These are phyloP conservation scores for Magnolia changhungtana DNA, from an alignment of 164 flowering plant genomes.

Conservation along the genomic window DNA sequence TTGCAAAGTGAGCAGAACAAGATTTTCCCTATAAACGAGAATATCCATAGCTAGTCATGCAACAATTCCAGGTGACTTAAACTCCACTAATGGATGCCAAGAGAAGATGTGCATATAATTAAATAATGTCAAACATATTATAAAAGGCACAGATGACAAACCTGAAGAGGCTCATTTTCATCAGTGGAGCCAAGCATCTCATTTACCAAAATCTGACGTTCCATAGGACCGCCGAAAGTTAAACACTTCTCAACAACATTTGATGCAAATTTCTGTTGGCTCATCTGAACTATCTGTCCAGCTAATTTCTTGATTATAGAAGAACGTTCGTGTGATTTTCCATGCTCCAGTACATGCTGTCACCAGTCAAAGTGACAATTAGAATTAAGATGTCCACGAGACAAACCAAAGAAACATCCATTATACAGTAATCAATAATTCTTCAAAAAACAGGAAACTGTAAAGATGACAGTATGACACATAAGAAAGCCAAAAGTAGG, in stretches of 20 bases:
- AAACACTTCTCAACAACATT: slow-evolving; percentile 98
- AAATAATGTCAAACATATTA: background rate
- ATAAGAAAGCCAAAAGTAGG: background rate
- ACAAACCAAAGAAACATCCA: background rate
- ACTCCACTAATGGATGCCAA: background rate
- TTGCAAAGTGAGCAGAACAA: background rate
- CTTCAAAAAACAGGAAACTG: background rate
- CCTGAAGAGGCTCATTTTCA: slow-evolving; percentile 98
- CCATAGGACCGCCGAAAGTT: slow-evolving; percentile 68
- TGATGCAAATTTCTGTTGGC: slow-evolving; percentile 98
- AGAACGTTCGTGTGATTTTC: slow-evolving; percentile 86
- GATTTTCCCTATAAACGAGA: background rate
- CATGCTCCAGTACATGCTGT: slow-evolving; percentile 98
- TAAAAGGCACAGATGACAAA: slow-evolving; percentile 20
- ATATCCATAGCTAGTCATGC: background rate
- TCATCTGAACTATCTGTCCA: slow-evolving; percentile 92
- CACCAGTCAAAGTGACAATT: background rate
- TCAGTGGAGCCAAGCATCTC: slow-evolving; percentile 98
- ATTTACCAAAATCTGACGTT: slow-evolving; percentile 77
- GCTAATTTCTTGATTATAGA: slow-evolving; percentile 76
- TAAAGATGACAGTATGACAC: background rate
- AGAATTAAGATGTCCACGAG: background rate
- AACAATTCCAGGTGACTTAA: background rate
- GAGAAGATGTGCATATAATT: background rate
- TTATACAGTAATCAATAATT: no score